Base-by-base conservation (phyloP, 495 filamentous ascomycete species). In the Pseudomonodictys pantanalensis region DNA sequence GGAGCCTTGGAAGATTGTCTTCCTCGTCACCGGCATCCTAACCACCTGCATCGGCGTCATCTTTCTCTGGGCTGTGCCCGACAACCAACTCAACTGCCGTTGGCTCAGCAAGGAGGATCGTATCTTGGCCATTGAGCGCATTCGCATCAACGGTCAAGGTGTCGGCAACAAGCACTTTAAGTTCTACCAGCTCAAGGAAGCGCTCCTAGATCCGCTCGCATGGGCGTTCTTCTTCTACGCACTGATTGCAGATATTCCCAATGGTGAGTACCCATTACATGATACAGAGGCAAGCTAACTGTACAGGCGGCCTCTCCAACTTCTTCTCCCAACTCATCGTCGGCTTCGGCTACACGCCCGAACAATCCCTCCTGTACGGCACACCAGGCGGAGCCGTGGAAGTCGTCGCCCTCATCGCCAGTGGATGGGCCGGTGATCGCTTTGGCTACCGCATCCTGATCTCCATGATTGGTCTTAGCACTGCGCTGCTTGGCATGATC, bases 261-360 rank as follows among this genome's bases (percentile, higher is more conserved):
- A 86, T 61, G 83, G 22, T 59, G 33, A 55, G 41, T 54, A 35
- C 30, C 41, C 20, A 46, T 22, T 17, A 25, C 38, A 35, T 2
- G 15, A 23, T 44, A 28, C 26, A 22, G 10, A 44, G 22, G 2
- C 57, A 23, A 23, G 30, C 45, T 32, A 20, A 51, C 35, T 60
- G 9, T 23, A 22, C 49, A 74, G 78, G 85, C 20, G 87, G 86
- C 11, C 78, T 91, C 44, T 80, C 74, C 26, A 90, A 88, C 58
- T 91, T 89, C 71, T 89, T 89, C 73, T 84, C 77, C 48, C 85
- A 87, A 69, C 77, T 84, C 20, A 83, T 84, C 60, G 77, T 79
- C n/a, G 77, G 73, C 5, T 82, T 82, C 61, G 78, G 79, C 17
- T 82, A 77, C 70, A 84, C 84, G 1, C 62, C 76, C 4, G 76